Percentiles rank a stretch among this genome's conserved stretches.
Conservation (phyloP, 208 protist genomes). For the Acanthamoeba healyi region DNA sequence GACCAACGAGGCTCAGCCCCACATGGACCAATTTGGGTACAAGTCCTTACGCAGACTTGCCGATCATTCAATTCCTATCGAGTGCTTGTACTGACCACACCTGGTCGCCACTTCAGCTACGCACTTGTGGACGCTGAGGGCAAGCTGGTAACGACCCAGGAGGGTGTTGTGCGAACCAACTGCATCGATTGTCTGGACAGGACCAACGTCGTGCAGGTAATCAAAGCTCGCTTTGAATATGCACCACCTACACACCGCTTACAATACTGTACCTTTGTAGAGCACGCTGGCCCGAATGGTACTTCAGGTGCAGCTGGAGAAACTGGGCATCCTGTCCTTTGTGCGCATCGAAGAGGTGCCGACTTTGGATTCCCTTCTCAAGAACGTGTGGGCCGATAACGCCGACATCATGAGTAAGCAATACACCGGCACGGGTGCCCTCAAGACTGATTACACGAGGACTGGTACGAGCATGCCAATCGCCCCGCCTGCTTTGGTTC, state of each 20-base stretch:
- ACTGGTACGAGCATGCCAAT: no score
- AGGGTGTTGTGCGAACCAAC: conserved; percentile 87
- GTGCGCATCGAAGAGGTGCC: conserved; percentile 34
- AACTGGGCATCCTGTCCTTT: conserved; percentile 62
- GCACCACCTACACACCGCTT: no score
- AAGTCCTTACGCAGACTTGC: not conserved
- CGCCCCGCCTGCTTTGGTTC: no score
- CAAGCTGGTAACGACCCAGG: conserved; percentile 73
- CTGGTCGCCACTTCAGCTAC: not conserved
- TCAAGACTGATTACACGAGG: conserved; percentile 87
- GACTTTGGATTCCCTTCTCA: conserved; percentile 18
- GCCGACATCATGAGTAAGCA: conserved; percentile 86
- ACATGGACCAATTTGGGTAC: conserved; percentile 63
- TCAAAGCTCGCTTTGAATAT: no score
- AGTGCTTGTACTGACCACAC: not conserved
- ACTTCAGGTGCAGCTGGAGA: conserved; percentile 72
- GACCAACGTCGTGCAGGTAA: conserved; percentile 91
- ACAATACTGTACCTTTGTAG: no score
- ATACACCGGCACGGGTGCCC: conserved; percentile 88
- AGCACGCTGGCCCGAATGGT: conserved; percentile 77
- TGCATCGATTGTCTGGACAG: conserved; percentile 91
- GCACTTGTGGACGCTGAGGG: conserved; percentile 33
- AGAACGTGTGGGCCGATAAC: conserved; percentile 88
- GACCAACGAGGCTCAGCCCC: conserved; percentile 69
- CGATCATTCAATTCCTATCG: no score